phyloP scores from a whole-genome alignment of 2,329 filamentous ascomycete genomes.

The Fusarium sarcochroum region DNA sequence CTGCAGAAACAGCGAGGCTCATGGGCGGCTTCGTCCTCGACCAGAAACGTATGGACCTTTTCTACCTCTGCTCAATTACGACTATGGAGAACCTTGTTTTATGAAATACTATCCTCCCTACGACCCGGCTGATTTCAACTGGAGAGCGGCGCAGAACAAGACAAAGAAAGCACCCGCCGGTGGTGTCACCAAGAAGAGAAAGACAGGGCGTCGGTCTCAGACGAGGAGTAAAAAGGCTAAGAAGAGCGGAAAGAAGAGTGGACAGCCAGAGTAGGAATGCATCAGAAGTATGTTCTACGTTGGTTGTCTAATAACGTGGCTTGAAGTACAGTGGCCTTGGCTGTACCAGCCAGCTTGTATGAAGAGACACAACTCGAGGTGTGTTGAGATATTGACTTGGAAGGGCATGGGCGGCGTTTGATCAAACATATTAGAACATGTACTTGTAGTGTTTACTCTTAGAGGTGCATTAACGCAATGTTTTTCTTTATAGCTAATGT shows the following conservation, averaged over 20 bases:
- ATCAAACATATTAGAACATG: too few species aligned
- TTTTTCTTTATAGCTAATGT: too few species aligned
- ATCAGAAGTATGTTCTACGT: background rate
- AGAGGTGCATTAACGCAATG: too few species aligned
- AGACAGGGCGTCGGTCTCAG: background rate
- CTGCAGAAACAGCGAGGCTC: background rate
- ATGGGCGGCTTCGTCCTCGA: background rate
- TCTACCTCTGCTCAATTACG: constrained; percentile 12
- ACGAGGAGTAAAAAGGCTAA: background rate
- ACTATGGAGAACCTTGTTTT: rapidly evolving
- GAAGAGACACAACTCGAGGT: too few species aligned
- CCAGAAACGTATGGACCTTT: background rate
- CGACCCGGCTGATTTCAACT: constrained; percentile 22
- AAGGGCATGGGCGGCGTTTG: too few species aligned
- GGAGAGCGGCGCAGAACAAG: constrained; percentile 1
- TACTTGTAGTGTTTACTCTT: too few species aligned
- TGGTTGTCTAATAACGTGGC: background rate
- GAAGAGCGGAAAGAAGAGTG: background rate
- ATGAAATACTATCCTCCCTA: constrained; percentile 12
- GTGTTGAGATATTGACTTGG: too few species aligned
- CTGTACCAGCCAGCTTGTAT: too few species aligned
- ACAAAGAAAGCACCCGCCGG: background rate
- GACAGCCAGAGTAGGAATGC: background rate
- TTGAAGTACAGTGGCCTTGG: too few species aligned
- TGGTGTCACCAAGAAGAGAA: constrained; percentile 1